Evolutionary conservation across 148 eudicot species (phyloP).

Genomic region (Amaranthus palmeri): DNA sequence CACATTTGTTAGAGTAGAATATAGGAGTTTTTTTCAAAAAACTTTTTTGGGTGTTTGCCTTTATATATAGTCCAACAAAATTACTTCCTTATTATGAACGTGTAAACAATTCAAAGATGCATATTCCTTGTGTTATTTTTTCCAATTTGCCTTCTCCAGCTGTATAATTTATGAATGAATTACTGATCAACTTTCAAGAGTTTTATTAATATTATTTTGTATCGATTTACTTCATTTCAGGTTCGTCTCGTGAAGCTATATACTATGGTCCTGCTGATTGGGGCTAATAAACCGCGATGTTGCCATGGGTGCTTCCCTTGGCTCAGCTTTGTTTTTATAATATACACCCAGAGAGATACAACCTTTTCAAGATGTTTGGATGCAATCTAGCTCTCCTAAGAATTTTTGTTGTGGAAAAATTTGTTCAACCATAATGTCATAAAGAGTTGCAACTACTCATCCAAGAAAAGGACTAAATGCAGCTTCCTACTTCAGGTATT

Average conservation of each 20-base stretch:
- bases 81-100: conserved; percentile 3
- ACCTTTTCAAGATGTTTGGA: conserved; percentile 56
- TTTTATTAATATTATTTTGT: background rate
- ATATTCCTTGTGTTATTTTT: background rate
- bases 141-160: background rate
- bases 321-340: conserved; percentile 77
- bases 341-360: conserved; percentile 55
- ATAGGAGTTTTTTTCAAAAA: conserved; percentile 11
- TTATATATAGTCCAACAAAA: background rate
- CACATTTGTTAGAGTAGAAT: conserved; percentile 13
- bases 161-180: background rate
- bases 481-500: conserved; percentile 79
- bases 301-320: conserved; percentile 86
- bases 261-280: conserved; percentile 55
- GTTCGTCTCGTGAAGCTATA: conserved; percentile 83
- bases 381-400: conserved; percentile 34
- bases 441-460: conserved; percentile 41
- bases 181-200: background rate
- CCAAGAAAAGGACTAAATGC: conserved; percentile 61
- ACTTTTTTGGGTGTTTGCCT: conserved; percentile 5
- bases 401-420: conserved; percentile 64
- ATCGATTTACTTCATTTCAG: conserved; percentile 33
- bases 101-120: background rate
- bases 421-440: conserved; percentile 70
- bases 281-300: conserved; percentile 52